These are phyloP conservation scores for Stephanodiscus triporus DNA, from an alignment of 108 stramenopile species.

Conservation along the genomic window DNA sequence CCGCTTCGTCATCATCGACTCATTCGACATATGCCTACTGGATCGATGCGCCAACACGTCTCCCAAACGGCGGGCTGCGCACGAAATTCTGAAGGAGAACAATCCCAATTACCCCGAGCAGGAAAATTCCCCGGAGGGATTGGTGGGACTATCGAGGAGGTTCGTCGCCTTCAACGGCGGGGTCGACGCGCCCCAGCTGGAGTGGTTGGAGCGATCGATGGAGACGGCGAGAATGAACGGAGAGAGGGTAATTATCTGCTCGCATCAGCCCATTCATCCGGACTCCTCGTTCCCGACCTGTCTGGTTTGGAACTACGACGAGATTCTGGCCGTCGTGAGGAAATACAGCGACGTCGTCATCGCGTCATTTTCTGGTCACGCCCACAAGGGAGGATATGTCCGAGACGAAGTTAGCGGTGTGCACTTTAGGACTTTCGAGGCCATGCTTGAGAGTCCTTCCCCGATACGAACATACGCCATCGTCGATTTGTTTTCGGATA, in stretches of 20 bases:
- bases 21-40: slow-evolving; percentile 71
- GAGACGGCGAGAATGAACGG: slow-evolving; percentile 37
- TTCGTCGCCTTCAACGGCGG: slow-evolving; percentile 89
- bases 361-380: slow-evolving; percentile 80
- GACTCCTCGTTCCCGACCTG: slow-evolving; percentile 63
- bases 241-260: slow-evolving; percentile 71
- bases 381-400: slow-evolving; percentile 82
- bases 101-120: slow-evolving; percentile 76
- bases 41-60: slow-evolving; percentile 61
- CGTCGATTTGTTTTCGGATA: slow-evolving; percentile 65
- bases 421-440: slow-evolving; percentile 83
- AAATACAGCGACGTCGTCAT: slow-evolving; percentile 65
- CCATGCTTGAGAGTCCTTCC: slow-evolving; percentile 71
- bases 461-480: slow-evolving; percentile 76
- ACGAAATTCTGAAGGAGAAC: slow-evolving; percentile 50
- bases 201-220: slow-evolving; percentile 67
- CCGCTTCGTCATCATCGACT: slow-evolving; percentile 74
- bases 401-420: slow-evolving; percentile 76
- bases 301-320: slow-evolving; percentile 81
- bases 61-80: slow-evolving; percentile 57
- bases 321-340: slow-evolving; percentile 63
- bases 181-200: slow-evolving; percentile 64
- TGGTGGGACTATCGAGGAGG: slow-evolving; percentile 60
- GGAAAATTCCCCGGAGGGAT: slow-evolving; percentile 80
- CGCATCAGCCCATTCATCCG: slow-evolving; percentile 83